These are phyloP conservation scores for Neoboletus magnificus DNA, from an alignment of 768 basidiomycete genomes.

Conservation along the genomic window DNA sequence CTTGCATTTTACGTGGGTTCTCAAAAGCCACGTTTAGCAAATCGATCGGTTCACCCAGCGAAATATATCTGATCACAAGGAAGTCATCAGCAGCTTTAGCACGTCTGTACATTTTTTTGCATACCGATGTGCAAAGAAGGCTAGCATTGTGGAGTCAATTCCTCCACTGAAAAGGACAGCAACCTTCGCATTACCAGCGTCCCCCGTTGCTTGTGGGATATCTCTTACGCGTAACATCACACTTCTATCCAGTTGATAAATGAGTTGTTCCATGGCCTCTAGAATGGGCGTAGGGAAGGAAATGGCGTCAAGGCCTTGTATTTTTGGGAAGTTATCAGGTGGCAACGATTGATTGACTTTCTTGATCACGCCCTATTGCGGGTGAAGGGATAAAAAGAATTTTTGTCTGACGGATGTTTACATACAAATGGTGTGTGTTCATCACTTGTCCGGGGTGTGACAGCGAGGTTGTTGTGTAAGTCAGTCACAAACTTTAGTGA, in stretches of 20 bases:
- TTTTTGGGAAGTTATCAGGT: conserved; percentile 36
- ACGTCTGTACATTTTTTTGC: conserved; percentile 12
- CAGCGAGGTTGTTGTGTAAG: conserved; percentile 18
- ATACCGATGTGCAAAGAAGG: conserved; percentile 76
- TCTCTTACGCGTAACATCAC: conserved; percentile 65
- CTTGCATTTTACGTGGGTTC: conserved; percentile 76
- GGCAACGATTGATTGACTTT: conserved; percentile 50
- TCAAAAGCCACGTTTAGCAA: conserved; percentile 93
- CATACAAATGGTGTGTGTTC: conserved; percentile 24
- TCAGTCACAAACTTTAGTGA: conserved; percentile 17
- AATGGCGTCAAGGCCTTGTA: conserved; percentile 22
- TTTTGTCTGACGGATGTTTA: neutral
- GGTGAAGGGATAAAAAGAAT: neutral
- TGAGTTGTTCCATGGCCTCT: conserved; percentile 47
- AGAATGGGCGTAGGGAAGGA: conserved; percentile 31
- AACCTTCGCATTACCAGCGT: conserved; percentile 49
- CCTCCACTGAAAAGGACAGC: conserved; percentile 95
- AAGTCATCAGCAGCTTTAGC: neutral
- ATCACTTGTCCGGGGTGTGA: conserved; percentile 21
- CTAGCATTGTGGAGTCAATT: conserved; percentile 85
- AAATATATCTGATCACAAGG: conserved; percentile 54
- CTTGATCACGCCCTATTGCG: conserved; percentile 40
- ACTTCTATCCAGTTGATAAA: conserved; percentile 57
- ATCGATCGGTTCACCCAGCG: conserved; percentile 80
- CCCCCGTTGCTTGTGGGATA: conserved; percentile 52